Evolutionary conservation across 345 rosid genomes (phyloP).

Genomic region (Eucalyptus leucophloia): DNA sequence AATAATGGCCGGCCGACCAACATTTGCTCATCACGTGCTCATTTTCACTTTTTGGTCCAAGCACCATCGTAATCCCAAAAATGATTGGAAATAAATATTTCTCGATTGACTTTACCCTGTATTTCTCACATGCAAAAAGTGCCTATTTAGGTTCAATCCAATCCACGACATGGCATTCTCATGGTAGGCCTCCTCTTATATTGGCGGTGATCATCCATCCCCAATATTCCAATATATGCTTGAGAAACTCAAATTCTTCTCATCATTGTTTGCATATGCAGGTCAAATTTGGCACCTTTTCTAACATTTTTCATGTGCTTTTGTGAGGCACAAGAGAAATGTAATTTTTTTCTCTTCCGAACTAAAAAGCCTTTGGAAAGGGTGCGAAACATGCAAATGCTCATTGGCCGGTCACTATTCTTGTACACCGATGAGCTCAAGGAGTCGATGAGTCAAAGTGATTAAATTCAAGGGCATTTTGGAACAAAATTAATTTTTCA

Average conservation of each 20-base stretch:
- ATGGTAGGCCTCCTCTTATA: not conserved
- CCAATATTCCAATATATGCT: not conserved
- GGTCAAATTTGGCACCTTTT: not conserved
- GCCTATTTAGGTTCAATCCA: not conserved
- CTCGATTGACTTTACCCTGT: not conserved
- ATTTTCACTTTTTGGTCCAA: not conserved
- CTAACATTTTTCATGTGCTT: not conserved
- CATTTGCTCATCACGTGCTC: not conserved
- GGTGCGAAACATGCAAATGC: rapidly evolving
- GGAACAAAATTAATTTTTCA: not conserved
- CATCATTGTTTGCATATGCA: not conserved
- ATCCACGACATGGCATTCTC: not conserved
- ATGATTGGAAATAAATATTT: not conserved
- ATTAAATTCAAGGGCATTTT: not conserved
- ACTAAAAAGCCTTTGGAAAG: not conserved
- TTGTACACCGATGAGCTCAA: not conserved
- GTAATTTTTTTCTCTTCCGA: not conserved
- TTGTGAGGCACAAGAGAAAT: not conserved
- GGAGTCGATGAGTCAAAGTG: not conserved
- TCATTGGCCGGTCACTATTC: not conserved
- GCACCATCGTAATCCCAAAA: not conserved
- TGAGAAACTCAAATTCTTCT: not conserved
- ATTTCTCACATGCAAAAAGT: not conserved
- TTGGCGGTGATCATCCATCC: not conserved
- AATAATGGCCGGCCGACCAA: not conserved